Conservation (phyloP, 2,329 filamentous ascomycete species). For the Cladosporium phlei region DNA sequence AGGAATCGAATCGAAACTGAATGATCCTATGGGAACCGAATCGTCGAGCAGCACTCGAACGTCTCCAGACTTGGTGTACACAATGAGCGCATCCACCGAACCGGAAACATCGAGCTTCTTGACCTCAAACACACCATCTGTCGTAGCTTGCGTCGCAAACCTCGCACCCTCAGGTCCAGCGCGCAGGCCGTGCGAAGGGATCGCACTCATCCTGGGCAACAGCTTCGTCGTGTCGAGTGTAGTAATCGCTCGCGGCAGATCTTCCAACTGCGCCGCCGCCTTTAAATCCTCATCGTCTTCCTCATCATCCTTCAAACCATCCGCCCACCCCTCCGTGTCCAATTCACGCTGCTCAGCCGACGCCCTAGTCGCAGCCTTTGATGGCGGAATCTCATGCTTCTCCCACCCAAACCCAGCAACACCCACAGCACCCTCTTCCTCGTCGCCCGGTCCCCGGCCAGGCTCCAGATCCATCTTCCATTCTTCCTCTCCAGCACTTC, state of each 20-base stretch:
- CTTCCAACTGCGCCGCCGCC: constrained; percentile 37
- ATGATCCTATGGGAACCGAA: constrained; percentile 26
- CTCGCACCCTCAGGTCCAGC: constrained; percentile 24
- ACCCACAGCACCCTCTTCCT: constrained; percentile 4
- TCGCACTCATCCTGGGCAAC: constrained; percentile 60
- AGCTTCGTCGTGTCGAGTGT: constrained; percentile 72
- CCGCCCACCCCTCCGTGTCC: constrained; percentile 26
- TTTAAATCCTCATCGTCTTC: constrained; percentile 10
- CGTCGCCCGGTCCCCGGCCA: constrained; percentile 12
- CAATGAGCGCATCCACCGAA: constrained; percentile 12
- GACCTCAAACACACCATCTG: constrained; percentile 24
- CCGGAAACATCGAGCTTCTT: constrained; percentile 3
- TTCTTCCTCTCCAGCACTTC: constrained; percentile 5
- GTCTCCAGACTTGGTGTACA: constrained; percentile 10
- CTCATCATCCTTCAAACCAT: constrained; percentile 15
- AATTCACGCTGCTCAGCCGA: constrained; percentile 13
- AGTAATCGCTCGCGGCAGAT: constrained; percentile 65
- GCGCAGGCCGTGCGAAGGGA: constrained; percentile 47
- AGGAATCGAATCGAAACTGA: constrained; percentile 16
- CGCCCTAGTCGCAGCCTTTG: not conserved
- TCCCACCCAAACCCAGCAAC: constrained; percentile 20
- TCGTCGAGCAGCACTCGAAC: constrained; percentile 28
- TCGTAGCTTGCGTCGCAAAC: constrained; percentile 24
- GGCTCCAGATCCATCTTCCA: constrained; percentile 23
- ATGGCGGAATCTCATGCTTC: constrained; percentile 13